phyloP scores from a whole-genome alignment of 208 protist species.

The Trypanosoma grayi region DNA sequence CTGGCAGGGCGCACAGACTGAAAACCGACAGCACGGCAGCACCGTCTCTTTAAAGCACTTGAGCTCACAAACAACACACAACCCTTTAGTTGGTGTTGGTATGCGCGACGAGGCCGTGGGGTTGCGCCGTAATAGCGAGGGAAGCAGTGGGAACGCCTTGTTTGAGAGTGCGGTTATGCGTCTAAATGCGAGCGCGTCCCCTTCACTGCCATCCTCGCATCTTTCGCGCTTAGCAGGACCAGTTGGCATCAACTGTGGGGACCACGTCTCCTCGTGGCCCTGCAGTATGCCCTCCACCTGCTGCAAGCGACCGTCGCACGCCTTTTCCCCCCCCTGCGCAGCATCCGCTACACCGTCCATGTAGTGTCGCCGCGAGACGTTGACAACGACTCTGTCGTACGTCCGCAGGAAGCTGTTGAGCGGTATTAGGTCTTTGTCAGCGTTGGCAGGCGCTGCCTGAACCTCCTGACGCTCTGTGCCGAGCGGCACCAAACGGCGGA shows the following conservation, averaged over 20 bases:
- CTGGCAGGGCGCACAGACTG: constrained; percentile 52
- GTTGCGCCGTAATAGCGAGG: constrained; percentile 21
- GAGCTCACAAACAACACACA: constrained; percentile 71
- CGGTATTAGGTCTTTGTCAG: constrained; percentile 5
- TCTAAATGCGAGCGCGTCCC: constrained; percentile 38
- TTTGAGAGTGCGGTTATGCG: constrained; percentile 48
- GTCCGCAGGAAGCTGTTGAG: constrained; percentile 34
- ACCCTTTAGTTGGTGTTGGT: constrained; percentile 26
- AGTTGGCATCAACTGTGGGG: background rate
- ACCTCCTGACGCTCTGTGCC: constrained; percentile 3
- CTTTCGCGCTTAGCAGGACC: background rate
- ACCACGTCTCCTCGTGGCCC: constrained; percentile 11
- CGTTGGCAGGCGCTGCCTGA: background rate
- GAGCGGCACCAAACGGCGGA: constrained; percentile 4
- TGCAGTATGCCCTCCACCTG: constrained; percentile 49
- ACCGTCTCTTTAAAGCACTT: constrained; percentile 34
- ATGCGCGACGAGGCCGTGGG: background rate
- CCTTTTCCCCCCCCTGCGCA: constrained; percentile 27
- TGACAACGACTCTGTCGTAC: constrained; percentile 70
- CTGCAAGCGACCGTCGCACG: constrained; percentile 28
- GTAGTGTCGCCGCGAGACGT: constrained; percentile 54
- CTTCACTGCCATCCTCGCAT: background rate
- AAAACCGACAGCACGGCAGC: constrained; percentile 55
- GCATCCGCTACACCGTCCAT: constrained; percentile 46
- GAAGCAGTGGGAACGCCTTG: constrained; percentile 59